Percentiles rank a stretch among this genome's conserved stretches.
These are phyloP conservation scores for Penicillium corylophilum DNA, from an alignment of 2,329 filamentous ascomycete species.

Conservation along the genomic window DNA sequence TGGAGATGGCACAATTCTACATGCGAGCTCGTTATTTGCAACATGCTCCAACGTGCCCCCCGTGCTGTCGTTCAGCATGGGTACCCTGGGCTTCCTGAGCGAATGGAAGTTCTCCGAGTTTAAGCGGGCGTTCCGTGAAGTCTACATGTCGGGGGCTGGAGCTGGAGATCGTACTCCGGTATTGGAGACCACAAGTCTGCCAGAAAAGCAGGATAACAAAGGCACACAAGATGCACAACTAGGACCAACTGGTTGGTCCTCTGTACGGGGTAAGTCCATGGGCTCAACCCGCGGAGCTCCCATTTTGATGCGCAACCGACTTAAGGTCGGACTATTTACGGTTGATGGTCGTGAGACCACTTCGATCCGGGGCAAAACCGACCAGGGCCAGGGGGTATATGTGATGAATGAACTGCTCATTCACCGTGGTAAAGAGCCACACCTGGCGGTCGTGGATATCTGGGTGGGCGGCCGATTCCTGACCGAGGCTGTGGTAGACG, in stretches of 20 bases:
- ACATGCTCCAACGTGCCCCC: constrained; percentile 79
- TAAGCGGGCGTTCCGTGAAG: constrained; percentile 86
- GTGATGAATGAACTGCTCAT: constrained; percentile 96
- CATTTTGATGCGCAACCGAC: constrained; percentile 79
- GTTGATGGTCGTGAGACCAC: constrained; percentile 62
- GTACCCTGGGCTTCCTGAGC: constrained; percentile 87
- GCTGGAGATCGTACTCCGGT: constrained; percentile 47
- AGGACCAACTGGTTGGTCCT: constrained; percentile 63
- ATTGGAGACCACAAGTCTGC: constrained; percentile 43
- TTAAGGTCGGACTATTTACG: constrained; percentile 83
- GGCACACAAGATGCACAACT: constrained; percentile 15
- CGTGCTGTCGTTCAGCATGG: constrained; percentile 94
- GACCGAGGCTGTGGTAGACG: constrained; percentile 91
- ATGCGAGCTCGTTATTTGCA: constrained; percentile 82
- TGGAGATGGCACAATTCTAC: constrained; percentile 87
- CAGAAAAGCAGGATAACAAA: constrained; percentile 20
- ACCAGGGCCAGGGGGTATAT: constrained; percentile 51
- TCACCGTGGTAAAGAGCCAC: constrained; percentile 84
- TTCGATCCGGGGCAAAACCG: constrained; percentile 25
- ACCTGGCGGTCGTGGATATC: constrained; percentile 88
- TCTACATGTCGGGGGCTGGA: constrained; percentile 76
- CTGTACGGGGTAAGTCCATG: constrained; percentile 76
- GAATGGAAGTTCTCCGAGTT: constrained; percentile 96
- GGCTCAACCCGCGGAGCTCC: constrained; percentile 71
- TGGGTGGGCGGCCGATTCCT: constrained; percentile 85